Conservation (phyloP, 768 basidiomycete genomes). For the Pulveroboletus sp. region DNA sequence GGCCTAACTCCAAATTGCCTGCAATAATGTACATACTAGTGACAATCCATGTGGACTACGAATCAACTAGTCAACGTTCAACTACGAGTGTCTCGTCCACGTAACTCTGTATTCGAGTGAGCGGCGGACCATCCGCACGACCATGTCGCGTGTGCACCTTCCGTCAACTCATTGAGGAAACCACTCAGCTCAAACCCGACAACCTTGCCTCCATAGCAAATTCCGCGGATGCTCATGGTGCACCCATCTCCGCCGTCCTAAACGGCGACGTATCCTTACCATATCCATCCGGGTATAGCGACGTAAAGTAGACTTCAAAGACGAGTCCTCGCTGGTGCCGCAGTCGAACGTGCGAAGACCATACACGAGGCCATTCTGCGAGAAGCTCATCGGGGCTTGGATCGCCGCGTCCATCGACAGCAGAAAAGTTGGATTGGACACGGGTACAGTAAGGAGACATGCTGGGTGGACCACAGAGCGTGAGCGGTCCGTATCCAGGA, state of each 20-base stretch:
- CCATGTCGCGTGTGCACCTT: conserved; percentile 14
- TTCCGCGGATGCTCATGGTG: conserved; percentile 6
- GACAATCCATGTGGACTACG: too few relatives aligned
- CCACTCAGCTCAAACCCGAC: conserved; percentile 29
- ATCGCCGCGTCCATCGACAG: conserved; percentile 17
- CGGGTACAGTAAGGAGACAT: conserved; percentile 20
- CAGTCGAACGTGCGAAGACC: conserved; percentile 39
- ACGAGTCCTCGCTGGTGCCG: conserved; percentile 12
- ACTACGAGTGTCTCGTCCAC: too few relatives aligned
- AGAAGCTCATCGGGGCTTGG: conserved; percentile 20
- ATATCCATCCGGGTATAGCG: conserved; percentile 37
- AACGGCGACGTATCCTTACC: conserved; percentile 36
- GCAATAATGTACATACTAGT: too few relatives aligned
- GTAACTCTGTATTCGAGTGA: too few relatives aligned
- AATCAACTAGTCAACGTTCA: too few relatives aligned
- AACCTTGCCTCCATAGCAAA: conserved; percentile 29
- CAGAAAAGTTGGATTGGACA: conserved; percentile 28
- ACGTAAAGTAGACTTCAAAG: conserved; percentile 22
- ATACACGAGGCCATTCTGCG: conserved; percentile 32
- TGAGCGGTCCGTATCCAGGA: conserved; percentile 37
- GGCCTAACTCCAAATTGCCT: too few relatives aligned
- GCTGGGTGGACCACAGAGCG: conserved; percentile 33
- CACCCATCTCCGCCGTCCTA: conserved; percentile 12
- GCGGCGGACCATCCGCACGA: too few relatives aligned
- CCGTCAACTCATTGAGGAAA: conserved; percentile 12